These are phyloP conservation scores for Solanum medicagineum DNA, from an alignment of 257 asterid genomes.

Conservation along the genomic window DNA sequence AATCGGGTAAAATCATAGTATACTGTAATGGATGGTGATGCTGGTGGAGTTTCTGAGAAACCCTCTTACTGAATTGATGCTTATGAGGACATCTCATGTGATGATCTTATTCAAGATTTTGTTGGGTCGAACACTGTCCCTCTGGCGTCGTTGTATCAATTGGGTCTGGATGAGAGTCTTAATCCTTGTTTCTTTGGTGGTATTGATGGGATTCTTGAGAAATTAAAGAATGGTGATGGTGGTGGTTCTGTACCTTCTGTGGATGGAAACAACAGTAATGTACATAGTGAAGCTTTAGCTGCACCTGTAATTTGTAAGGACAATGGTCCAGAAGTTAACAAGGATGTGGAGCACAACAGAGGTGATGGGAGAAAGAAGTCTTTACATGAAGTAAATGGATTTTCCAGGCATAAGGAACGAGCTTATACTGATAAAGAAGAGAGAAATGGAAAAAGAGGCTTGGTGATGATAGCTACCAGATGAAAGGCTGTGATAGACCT, in stretches of 20 bases:
- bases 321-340: background rate
- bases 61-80: conserved; percentile 88
- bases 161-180: conserved; percentile 10
- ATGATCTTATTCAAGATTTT: conserved; percentile 35
- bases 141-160: background rate
- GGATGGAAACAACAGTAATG: conserved; percentile 3
- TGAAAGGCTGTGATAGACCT: conserved; percentile 37
- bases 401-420: background rate
- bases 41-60: conserved; percentile 27
- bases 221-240: conserved; percentile 39
- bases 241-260: conserved; percentile 3
- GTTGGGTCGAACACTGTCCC: conserved; percentile 17
- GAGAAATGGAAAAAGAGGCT: conserved; percentile 33
- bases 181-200: conserved; percentile 63
- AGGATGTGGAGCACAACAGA: background rate
- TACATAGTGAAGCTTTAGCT: conserved; percentile 2
- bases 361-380: background rate
- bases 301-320: background rate
- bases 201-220: conserved; percentile 58
- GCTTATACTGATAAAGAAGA: conserved; percentile 15
- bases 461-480: conserved; percentile 33
- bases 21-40: conserved; percentile 45
- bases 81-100: conserved; percentile 67
- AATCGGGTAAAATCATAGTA: background rate
- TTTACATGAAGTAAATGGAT: background rate